Evolutionary conservation across 805 yeast genomes (phyloP).

Genomic region (Barnettozyma vustinii): DNA sequence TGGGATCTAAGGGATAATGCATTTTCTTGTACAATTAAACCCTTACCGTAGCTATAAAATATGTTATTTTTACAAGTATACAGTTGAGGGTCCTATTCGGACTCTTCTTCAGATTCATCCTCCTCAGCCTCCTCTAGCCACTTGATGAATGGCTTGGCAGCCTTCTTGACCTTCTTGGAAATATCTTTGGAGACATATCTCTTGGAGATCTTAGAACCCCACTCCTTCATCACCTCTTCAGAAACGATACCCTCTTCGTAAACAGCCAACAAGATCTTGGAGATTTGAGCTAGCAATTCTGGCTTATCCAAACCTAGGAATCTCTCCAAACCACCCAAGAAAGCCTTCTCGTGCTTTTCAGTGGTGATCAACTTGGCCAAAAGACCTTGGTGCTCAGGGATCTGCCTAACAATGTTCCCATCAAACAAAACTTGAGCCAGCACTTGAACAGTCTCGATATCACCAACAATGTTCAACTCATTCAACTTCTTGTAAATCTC

Average conservation of each 20-base stretch:
- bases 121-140: constrained; percentile 96
- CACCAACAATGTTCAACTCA: constrained; percentile 67
- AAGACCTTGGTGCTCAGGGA: constrained; percentile 75
- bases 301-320: constrained; percentile 79
- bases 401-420: constrained; percentile 66
- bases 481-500: constrained; percentile 88
- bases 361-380: constrained; percentile 69
- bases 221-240: constrained; percentile 73
- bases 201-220: constrained; percentile 91
- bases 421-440: constrained; percentile 86
- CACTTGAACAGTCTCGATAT: constrained; percentile 80
- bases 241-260: constrained; percentile 81
- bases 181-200: constrained; percentile 89
- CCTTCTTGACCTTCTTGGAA: constrained; percentile 89
- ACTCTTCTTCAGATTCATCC: constrained; percentile 44
- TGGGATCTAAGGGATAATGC: constrained; percentile 9
- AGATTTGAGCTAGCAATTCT: constrained; percentile 61
- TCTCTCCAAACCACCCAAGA: constrained; percentile 95
- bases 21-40: constrained; percentile 1
- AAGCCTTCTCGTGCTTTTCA: constrained; percentile 73
- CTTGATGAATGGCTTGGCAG: constrained; percentile 90
- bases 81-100: constrained; percentile 1
- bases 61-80: background rate
- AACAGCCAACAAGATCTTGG: constrained; percentile 74
- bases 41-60: background rate